Percentiles rank a stretch among this genome's conserved stretches.
These are phyloP conservation scores for Alternaria sp. DNA, from an alignment of 2,329 filamentous ascomycete species.

Conservation along the genomic window DNA sequence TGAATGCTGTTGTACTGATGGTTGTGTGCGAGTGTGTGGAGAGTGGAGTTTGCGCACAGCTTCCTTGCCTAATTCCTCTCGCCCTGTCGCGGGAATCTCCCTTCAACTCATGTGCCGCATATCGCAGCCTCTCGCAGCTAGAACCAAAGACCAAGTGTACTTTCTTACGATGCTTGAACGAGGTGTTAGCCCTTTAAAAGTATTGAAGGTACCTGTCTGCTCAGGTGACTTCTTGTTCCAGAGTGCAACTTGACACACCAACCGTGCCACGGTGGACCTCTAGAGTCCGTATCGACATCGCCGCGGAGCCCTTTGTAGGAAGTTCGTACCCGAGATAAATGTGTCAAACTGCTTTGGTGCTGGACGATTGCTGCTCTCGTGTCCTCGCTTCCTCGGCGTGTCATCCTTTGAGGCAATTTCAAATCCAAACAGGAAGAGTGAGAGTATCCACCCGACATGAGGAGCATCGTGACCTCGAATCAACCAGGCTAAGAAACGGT, in stretches of 20 bases:
- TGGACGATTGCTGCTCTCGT: constrained; percentile 1
- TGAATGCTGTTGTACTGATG: background rate
- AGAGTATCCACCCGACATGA: background rate
- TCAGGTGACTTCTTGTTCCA: background rate
- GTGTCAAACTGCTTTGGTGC: background rate
- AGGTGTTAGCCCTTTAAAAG: background rate
- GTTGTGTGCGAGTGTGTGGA: constrained; percentile 1
- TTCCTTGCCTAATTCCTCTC: too few relatives aligned
- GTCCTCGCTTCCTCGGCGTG: background rate
- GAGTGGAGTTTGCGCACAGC: background rate
- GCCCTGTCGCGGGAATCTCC: too few relatives aligned
- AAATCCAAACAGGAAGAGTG: background rate
- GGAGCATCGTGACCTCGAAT: constrained; percentile 3
- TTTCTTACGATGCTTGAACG: background rate
- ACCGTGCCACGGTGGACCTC: background rate
- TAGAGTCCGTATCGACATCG: background rate
- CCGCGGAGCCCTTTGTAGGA: background rate
- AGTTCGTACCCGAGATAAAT: background rate
- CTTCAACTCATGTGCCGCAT: too few relatives aligned
- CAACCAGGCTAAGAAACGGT: background rate
- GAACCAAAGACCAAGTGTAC: background rate
- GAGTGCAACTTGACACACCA: background rate
- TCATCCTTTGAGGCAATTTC: constrained; percentile 4
- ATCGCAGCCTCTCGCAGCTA: background rate
- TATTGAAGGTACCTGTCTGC: background rate